phyloP scores from a whole-genome alignment of 2,329 filamentous ascomycete genomes.

The Apiospora phragmitis region DNA sequence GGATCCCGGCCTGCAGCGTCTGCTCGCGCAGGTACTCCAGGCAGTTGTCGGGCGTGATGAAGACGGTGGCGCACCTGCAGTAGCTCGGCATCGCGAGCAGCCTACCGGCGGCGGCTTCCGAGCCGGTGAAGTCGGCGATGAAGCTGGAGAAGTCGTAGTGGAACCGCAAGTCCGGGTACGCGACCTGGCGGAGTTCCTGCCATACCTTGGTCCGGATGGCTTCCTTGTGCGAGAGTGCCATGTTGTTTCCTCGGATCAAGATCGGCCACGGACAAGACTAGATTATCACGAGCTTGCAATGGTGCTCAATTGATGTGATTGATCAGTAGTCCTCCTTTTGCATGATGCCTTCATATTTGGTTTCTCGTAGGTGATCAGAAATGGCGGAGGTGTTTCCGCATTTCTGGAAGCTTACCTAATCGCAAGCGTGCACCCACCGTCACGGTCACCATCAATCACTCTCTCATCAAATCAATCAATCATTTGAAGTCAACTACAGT shows the following conservation, averaged over 20 bases:
- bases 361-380: neutral
- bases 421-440: neutral
- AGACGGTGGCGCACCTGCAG: conserved; percentile 30
- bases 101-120: conserved; percentile 31
- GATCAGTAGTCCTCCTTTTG: neutral
- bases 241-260: neutral
- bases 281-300: neutral
- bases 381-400: neutral
- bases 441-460: neutral
- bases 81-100: conserved; percentile 35
- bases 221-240: conserved; percentile 18
- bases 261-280: neutral
- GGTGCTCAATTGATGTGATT: neutral
- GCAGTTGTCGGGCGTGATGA: conserved; percentile 45
- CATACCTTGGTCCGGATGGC: conserved; percentile 29
- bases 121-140: conserved; percentile 42
- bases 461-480: neutral
- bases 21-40: conserved; percentile 39
- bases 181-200: conserved; percentile 36
- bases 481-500: too few species aligned
- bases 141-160: conserved; percentile 43
- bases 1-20: conserved; percentile 41
- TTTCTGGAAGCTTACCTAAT: neutral
- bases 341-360: neutral
- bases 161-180: conserved; percentile 43